Evolutionary conservation across 352 stramenopile genomes (phyloP).

Genomic region (Plasmopara halstedii): DNA sequence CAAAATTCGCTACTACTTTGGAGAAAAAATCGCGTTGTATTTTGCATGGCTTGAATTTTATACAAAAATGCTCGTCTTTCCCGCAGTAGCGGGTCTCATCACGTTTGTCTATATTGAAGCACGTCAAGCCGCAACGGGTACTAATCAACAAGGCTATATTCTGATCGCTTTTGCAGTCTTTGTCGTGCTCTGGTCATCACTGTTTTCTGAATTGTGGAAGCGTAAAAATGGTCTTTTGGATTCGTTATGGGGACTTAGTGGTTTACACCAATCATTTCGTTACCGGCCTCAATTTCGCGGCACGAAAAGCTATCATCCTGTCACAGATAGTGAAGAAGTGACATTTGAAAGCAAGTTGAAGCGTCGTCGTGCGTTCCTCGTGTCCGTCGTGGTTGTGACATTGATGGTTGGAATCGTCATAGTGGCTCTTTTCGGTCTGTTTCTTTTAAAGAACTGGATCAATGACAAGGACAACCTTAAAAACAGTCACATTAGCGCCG

Average conservation of each 20-base stretch:
- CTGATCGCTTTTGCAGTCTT: slow-evolving; percentile 67
- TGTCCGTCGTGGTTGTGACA: slow-evolving; percentile 51
- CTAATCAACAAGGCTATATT: slow-evolving; percentile 44
- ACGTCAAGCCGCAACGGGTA: slow-evolving; percentile 16
- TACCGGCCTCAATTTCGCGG: slow-evolving; percentile 81
- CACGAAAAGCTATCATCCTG: slow-evolving; percentile 51
- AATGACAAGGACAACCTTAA: slow-evolving; percentile 29
- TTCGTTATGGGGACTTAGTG: slow-evolving; percentile 73
- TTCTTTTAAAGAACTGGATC: slow-evolving; percentile 57
- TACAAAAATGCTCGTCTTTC: slow-evolving; percentile 84
- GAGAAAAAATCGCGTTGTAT: slow-evolving; percentile 84
- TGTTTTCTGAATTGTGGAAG: slow-evolving; percentile 83
- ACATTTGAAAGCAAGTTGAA: slow-evolving; percentile 50
- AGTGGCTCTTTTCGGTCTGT: slow-evolving; percentile 48
- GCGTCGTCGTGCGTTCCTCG: slow-evolving; percentile 41
- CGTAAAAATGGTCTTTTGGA: slow-evolving; percentile 74
- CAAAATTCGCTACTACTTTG: slow-evolving; percentile 85
- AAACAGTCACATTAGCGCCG: slow-evolving; percentile 22
- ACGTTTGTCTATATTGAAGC: slow-evolving; percentile 50
- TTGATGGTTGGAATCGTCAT: slow-evolving; percentile 64
- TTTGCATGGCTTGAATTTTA: slow-evolving; percentile 89
- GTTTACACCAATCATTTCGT: slow-evolving; percentile 53
- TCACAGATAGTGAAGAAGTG: slow-evolving; percentile 47
- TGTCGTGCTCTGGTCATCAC: slow-evolving; percentile 78
- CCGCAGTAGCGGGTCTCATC: slow-evolving; percentile 61